Conservation (phyloP, 768 basidiomycete species). For the Suillus plorans region DNA sequence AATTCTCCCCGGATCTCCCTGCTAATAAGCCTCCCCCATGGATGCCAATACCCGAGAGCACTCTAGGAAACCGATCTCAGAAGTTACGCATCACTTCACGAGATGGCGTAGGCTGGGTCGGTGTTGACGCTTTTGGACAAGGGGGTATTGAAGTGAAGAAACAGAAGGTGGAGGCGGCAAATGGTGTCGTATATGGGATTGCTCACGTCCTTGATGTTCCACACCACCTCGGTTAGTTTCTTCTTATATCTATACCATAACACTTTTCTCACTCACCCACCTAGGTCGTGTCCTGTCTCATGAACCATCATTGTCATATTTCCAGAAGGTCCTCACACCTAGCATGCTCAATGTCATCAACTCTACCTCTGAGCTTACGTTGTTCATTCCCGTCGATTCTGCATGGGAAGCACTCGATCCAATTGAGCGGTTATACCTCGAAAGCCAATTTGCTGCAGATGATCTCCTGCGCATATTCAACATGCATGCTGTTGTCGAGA, state of each 20-base stretch:
- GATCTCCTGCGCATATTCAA: conserved; percentile 78
- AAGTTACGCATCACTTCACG: conserved; percentile 62
- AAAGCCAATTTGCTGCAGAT: conserved; percentile 81
- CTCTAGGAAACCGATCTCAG: conserved; percentile 81
- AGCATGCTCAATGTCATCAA: conserved; percentile 59
- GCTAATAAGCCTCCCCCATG: conserved; percentile 73
- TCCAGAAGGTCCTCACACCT: conserved; percentile 67
- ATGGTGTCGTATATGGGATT: conserved; percentile 79
- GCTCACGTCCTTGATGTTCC: conserved; percentile 75
- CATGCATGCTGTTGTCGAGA: conserved; percentile 66
- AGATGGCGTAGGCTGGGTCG: conserved; percentile 54
- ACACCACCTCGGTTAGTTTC: conserved; percentile 61
- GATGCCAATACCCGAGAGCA: conserved; percentile 81
- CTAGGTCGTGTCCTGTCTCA: conserved; percentile 61
- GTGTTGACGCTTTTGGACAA: conserved; percentile 77
- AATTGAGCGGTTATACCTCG: conserved; percentile 83
- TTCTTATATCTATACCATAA: conserved; percentile 6
- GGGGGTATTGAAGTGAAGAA: conserved; percentile 71
- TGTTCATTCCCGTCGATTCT: conserved; percentile 84
- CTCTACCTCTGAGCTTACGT: conserved; percentile 68
- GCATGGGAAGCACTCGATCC: conserved; percentile 81
- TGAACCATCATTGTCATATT: conserved; percentile 67
- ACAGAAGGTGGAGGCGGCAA: conserved; percentile 54
- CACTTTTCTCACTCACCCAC: background rate
- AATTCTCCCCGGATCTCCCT: conserved; percentile 55